These are phyloP conservation scores for Coprinopsis strossmayeri DNA, from an alignment of 768 basidiomycete genomes.

Conservation along the genomic window DNA sequence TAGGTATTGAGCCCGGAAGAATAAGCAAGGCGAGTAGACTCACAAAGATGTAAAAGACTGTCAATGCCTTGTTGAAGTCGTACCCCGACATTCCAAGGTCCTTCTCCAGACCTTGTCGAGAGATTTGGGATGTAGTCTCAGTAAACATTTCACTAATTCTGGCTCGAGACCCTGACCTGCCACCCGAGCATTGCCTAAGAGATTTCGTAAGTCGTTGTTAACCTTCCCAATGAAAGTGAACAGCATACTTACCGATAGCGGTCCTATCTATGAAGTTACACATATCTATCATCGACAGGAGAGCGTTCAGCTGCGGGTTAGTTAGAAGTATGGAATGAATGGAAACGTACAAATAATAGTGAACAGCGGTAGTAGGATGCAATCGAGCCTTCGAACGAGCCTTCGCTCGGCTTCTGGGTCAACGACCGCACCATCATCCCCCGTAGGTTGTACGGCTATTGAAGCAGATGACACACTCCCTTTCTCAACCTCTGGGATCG, in stretches of 20 bases:
- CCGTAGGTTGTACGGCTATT: neutral
- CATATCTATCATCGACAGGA: slow-evolving; percentile 19
- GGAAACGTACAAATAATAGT: slow-evolving; percentile 26
- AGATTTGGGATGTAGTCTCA: neutral
- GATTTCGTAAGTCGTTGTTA: neutral
- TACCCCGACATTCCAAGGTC: slow-evolving; percentile 34
- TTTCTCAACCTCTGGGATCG: neutral
- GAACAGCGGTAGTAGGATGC: slow-evolving; percentile 29
- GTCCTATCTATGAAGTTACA: slow-evolving; percentile 30
- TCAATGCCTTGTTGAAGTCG: slow-evolving; percentile 35
- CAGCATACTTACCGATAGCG: slow-evolving; percentile 10
- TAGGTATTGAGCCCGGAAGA: neutral
- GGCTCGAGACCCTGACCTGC: slow-evolving; percentile 15
- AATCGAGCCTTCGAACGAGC: slow-evolving; percentile 29
- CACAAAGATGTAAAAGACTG: slow-evolving; percentile 35
- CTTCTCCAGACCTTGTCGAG: slow-evolving; percentile 25
- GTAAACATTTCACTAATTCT: slow-evolving; percentile 2
- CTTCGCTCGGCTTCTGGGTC: slow-evolving; percentile 26
- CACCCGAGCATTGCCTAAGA: slow-evolving; percentile 18
- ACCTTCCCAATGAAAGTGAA: neutral
- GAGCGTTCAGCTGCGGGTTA: neutral
- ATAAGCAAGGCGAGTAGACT: neutral
- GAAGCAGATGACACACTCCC: neutral
- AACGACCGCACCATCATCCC: slow-evolving; percentile 12
- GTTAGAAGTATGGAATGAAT: neutral